Conservation (phyloP, 331 rosid genomes). For the Malus hybrid region DNA sequence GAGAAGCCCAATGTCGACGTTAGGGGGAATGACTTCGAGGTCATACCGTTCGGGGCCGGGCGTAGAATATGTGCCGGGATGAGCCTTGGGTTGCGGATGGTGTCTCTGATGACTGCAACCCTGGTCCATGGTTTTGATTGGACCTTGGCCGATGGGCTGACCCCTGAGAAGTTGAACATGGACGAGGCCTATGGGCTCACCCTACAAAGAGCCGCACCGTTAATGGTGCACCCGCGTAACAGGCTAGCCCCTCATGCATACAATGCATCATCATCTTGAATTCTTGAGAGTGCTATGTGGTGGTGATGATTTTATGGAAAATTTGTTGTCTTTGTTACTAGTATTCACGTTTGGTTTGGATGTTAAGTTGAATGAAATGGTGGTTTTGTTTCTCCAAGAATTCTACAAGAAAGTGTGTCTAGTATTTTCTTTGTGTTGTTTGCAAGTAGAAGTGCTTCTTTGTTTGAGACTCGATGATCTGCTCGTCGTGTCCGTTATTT, state of each 20-base stretch:
- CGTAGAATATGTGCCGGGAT: constrained; percentile 75
- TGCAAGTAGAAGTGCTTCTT: too few species aligned
- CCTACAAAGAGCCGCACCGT: constrained; percentile 47
- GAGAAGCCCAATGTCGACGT: constrained; percentile 51
- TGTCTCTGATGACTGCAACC: constrained; percentile 53
- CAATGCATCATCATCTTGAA: neutral
- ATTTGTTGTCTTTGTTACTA: neutral
- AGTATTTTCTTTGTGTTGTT: too few species aligned
- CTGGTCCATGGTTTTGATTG: constrained; percentile 54
- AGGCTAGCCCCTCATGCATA: constrained; percentile 35
- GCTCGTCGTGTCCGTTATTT: too few species aligned
- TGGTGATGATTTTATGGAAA: neutral
- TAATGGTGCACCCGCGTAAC: constrained; percentile 34
- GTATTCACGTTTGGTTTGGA: neutral
- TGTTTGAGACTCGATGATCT: too few species aligned
- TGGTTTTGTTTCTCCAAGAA: neutral
- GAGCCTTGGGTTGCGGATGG: constrained; percentile 60
- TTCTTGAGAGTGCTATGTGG: neutral
- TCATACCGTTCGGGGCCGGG: constrained; percentile 81
- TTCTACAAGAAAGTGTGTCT: too few species aligned
- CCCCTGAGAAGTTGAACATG: constrained; percentile 50
- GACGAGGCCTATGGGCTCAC: constrained; percentile 69
- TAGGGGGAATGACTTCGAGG: constrained; percentile 65
- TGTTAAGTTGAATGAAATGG: neutral
- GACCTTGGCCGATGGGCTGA: constrained; percentile 35